Evolutionary conservation across 2,329 filamentous ascomycete genomes (phyloP).

Genomic region (Pseudogymnoascus sp.): DNA sequence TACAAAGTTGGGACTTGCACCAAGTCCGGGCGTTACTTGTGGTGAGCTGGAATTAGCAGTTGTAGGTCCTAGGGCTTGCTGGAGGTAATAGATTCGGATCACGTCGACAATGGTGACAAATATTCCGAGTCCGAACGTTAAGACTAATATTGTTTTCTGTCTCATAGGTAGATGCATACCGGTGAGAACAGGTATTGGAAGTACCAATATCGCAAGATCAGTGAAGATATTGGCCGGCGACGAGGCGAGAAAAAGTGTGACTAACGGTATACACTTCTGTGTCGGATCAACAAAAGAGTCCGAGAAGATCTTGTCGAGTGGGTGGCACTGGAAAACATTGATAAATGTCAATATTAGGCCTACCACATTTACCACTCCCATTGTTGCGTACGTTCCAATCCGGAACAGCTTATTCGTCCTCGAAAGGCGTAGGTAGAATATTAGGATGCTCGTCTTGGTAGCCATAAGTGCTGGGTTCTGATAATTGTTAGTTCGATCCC

Average conservation of each 20-base stretch:
- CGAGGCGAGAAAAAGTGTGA: slow-evolving; percentile 62
- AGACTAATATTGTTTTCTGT: slow-evolving; percentile 77
- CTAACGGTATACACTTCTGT: slow-evolving; percentile 33
- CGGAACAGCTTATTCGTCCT: slow-evolving; percentile 68
- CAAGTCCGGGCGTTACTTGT: background rate
- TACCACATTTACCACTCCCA: slow-evolving; percentile 70
- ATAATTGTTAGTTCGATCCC: background rate
- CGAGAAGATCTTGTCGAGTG: slow-evolving; percentile 61
- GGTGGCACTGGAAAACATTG: slow-evolving; percentile 77
- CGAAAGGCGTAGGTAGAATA: slow-evolving; percentile 79
- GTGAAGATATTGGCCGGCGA: slow-evolving; percentile 86
- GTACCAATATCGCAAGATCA: slow-evolving; percentile 74
- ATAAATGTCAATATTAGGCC: slow-evolving; percentile 73
- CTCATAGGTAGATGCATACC: slow-evolving; percentile 73
- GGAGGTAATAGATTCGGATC: slow-evolving; percentile 78
- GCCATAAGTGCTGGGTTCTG: slow-evolving; percentile 82
- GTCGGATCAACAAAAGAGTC: slow-evolving; percentile 17
- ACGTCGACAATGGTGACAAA: slow-evolving; percentile 85
- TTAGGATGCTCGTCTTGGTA: slow-evolving; percentile 79
- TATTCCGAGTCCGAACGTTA: slow-evolving; percentile 78
- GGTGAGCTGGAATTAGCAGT: background rate
- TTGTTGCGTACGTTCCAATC: slow-evolving; percentile 68
- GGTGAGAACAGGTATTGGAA: slow-evolving; percentile 81
- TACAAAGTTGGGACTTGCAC: slow-evolving; percentile 39
- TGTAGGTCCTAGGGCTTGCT: slow-evolving; percentile 38